Base-by-base conservation (phyloP, 2,329 filamentous ascomycete genomes). In the Botrytis elliptica region DNA sequence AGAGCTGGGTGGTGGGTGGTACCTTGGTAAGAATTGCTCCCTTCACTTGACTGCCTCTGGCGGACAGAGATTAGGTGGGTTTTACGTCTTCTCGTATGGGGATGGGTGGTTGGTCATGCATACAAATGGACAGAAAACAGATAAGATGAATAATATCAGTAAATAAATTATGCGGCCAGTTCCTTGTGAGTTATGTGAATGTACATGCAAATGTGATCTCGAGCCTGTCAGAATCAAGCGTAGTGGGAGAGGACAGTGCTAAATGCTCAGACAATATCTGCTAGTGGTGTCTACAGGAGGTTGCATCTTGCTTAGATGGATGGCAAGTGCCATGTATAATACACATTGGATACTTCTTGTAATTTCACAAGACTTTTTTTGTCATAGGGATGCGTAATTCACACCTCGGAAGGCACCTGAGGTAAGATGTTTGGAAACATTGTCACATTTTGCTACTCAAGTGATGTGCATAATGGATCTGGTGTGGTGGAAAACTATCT, bases 141-240 rank as follows among this genome's bases (percentile, higher is more conserved):
- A 33, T 22, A 29, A n/a, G 65, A 67, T 29, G 46, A 67, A 67
- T 40, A 57, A 68, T 33, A 68, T 68, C 66, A 68, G 57, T 42
- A 42, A 57, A 68, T 42, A 29, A 40, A 40, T 9, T 18, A 29
- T 29, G 22, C 33, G 10, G 25, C 12, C 55, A n/a, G 36, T 68
- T 68, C 16, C 1, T 9, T 42, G 36, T 68, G 66, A 42, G 10
- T 29, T 42, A 5, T 25, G 66, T 57, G 6, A 63, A 38, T 36
- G 20, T 18, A 29, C 12, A 57, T 60, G 44, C 38, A 46, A 68
- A 20, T 66, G 12, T 38, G 29, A 20, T 20, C 44, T 46, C 44
- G 16, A 66, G 14, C n/a, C 25, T 29, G 4, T 55, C 25, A n/a
- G 25, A 55, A 55, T 55, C 18, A 55, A 14, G 1, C 1, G 49